Evolutionary conservation across 139 green algal species (phyloP).

Genomic region (Nannochloris sp.): DNA sequence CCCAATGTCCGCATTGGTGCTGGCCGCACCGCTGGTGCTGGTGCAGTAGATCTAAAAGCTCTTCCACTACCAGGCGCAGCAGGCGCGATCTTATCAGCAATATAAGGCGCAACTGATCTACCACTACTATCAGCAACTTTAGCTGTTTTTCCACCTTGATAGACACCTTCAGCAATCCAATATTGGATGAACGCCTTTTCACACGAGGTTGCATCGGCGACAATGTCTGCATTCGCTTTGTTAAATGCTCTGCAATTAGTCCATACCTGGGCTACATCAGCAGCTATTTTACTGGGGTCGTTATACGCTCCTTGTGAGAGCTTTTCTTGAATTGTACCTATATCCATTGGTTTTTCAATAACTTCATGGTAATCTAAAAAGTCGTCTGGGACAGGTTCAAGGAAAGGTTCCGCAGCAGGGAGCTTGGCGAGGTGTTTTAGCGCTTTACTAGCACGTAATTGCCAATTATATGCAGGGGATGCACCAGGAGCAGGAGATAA

Average conservation of each 20-base stretch:
- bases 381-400: conserved; percentile 15
- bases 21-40: background rate
- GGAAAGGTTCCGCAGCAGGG: conserved; percentile 16
- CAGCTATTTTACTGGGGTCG: background rate
- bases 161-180: conserved; percentile 8
- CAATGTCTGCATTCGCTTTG: conserved; percentile 15
- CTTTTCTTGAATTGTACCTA: conserved; percentile 25
- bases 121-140: background rate
- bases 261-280: conserved; percentile 20
- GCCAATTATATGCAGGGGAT: conserved; percentile 9
- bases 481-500: background rate
- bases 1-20: background rate
- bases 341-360: conserved; percentile 34
- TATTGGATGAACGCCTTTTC: conserved; percentile 9
- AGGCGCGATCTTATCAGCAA: background rate
- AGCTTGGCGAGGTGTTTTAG: conserved; percentile 7
- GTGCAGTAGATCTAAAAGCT: background rate
- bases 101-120: background rate
- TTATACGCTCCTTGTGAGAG: conserved; percentile 13
- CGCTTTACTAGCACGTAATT: background rate
- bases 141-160: background rate
- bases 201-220: conserved; percentile 3
- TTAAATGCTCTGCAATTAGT: conserved; percentile 31
- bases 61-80: conserved; percentile 1
- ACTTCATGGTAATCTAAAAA: conserved; percentile 21